phyloP scores from a whole-genome alignment of 1,139 yeast genomes.

The Blastobotrys niveus region DNA sequence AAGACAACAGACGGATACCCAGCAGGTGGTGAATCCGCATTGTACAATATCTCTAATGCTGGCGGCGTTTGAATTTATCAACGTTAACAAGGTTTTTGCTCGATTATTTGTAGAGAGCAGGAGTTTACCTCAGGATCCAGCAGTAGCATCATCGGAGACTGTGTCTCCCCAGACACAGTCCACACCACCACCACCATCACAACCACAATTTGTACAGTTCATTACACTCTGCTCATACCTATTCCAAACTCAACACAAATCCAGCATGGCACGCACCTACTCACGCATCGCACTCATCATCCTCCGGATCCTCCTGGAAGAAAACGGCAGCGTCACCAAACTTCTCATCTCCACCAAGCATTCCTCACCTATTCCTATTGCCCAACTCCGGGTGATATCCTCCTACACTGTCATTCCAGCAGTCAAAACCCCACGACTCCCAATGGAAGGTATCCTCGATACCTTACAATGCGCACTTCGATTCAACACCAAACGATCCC shows the following conservation, averaged over 20 bases:
- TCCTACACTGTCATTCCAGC: not conserved
- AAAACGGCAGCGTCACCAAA: constrained; percentile 22
- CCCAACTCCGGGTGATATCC: constrained; percentile 22
- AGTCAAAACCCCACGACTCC: constrained; percentile 24
- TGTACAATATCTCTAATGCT: constrained; percentile 29
- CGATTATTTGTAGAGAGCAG: constrained; percentile 27
- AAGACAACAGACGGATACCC: not conserved
- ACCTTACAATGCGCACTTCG: constrained; percentile 31
- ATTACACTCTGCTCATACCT: constrained; percentile 32
- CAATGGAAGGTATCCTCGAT: constrained; percentile 35
- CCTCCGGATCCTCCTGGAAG: constrained; percentile 32
- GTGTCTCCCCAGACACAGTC: not conserved
- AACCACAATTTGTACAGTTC: constrained; percentile 27
- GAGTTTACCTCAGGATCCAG: not conserved
- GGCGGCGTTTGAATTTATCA: constrained; percentile 36
- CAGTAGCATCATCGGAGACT: not conserved
- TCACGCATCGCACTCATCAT: constrained; percentile 32
- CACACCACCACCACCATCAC: too few species aligned
- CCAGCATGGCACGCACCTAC: constrained; percentile 28
- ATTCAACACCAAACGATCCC: constrained; percentile 30
- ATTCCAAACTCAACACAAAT: constrained; percentile 31
- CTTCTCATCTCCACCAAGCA: constrained; percentile 19
- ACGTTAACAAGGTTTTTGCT: constrained; percentile 35
- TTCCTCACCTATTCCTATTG: constrained; percentile 22
- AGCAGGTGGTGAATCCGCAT: constrained; percentile 21